Evolutionary conservation across 1,284 basidiomycete species (phyloP).

Genomic region (Porogramme epimiltina): DNA sequence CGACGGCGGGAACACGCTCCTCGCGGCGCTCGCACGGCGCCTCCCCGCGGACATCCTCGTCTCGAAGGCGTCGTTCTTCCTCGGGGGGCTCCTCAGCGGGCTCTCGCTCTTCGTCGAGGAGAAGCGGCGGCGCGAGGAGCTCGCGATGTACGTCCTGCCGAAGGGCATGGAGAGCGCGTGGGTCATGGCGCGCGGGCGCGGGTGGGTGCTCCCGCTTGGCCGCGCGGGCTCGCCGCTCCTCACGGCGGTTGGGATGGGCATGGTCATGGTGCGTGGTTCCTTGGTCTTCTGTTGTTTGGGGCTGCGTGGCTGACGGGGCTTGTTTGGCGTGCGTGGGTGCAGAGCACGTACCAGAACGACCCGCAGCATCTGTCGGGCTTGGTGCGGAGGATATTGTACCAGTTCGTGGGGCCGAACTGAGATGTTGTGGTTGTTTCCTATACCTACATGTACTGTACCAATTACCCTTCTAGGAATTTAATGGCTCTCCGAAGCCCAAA

Average conservation of each 20-base stretch:
- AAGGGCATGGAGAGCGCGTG: conserved; percentile 89
- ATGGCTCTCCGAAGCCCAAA: no score
- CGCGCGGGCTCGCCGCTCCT: conserved; percentile 69
- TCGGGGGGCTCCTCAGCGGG: conserved; percentile 78
- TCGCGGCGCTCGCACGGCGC: conserved; percentile 22
- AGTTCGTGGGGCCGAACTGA: conserved; percentile 88
- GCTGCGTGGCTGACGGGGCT: not conserved
- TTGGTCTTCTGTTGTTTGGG: not conserved
- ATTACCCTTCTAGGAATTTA: not conserved
- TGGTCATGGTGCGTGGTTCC: conserved; percentile 78
- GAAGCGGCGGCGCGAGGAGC: conserved; percentile 75
- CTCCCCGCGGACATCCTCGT: conserved; percentile 61
- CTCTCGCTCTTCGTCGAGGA: conserved; percentile 88
- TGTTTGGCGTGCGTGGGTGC: not conserved
- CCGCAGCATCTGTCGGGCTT: conserved; percentile 88
- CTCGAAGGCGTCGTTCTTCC: conserved; percentile 73
- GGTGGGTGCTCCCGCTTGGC: conserved; percentile 77
- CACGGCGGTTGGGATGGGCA: conserved; percentile 79
- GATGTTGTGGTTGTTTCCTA: not conserved
- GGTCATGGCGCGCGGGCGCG: conserved; percentile 76
- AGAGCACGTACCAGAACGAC: conserved; percentile 71
- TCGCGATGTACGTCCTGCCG: conserved; percentile 96
- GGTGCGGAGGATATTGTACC: conserved; percentile 86
- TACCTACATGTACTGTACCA: not conserved
- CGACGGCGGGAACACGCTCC: conserved; percentile 14